phyloP scores from a whole-genome alignment of 495 filamentous ascomycete species.

The Cercophora scortea region DNA sequence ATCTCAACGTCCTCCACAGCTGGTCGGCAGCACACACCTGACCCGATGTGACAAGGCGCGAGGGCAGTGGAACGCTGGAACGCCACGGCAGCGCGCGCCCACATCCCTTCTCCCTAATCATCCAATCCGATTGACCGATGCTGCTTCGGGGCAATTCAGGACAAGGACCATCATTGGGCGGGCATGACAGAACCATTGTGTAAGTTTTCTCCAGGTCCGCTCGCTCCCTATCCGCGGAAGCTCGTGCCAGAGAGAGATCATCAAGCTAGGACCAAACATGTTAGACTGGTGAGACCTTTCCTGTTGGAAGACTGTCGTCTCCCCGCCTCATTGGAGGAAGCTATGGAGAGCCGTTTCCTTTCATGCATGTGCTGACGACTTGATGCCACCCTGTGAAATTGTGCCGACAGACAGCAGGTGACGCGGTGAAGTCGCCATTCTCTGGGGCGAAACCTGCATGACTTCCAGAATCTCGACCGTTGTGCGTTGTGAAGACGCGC shows the following conservation, averaged over 20 bases:
- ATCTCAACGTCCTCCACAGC: slow-evolving; percentile 8
- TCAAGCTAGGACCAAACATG: slow-evolving; percentile 9
- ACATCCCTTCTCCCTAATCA: slow-evolving; percentile 4
- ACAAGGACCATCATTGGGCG: slow-evolving; percentile 6
- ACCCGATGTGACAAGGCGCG: slow-evolving; percentile 12
- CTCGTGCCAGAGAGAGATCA: slow-evolving; percentile 7
- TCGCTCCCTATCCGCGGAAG: not conserved
- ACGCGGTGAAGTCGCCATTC: not conserved
- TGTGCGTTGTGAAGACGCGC: too few species aligned
- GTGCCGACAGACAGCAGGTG: slow-evolving; percentile 2
- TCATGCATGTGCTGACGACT: slow-evolving; percentile 15
- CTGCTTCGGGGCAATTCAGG: not conserved
- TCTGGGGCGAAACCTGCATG: not conserved
- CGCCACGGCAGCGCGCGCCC: not conserved
- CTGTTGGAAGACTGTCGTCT: not conserved
- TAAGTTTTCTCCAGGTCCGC: not conserved
- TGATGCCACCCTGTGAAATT: slow-evolving; percentile 10
- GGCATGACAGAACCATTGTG: slow-evolving; percentile 1
- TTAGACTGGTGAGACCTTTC: slow-evolving; percentile 1
- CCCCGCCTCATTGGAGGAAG: slow-evolving; percentile 9
- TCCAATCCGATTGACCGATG: slow-evolving; percentile 2
- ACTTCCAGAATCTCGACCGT: not conserved
- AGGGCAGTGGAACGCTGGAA: too few species aligned
- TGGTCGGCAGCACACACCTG: slow-evolving; percentile 4
- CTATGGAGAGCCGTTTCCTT: slow-evolving; percentile 12